phyloP scores from a whole-genome alignment of 768 basidiomycete genomes.

The Cyclocybe cylindracea region DNA sequence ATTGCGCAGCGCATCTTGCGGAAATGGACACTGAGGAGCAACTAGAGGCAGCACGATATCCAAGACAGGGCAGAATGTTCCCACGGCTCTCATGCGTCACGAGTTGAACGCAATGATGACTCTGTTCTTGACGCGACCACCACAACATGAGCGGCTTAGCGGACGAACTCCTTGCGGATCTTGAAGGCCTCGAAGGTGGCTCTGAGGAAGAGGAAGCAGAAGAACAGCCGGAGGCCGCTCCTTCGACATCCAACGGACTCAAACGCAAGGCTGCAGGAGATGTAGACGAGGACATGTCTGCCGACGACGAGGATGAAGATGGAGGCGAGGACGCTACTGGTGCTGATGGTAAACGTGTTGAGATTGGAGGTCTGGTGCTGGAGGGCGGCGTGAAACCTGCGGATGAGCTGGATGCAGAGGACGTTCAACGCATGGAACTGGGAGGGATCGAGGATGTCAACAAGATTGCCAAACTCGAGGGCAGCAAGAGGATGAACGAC shows the following conservation, averaged over 20 bases:
- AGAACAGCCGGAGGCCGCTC: slow-evolving; percentile 7
- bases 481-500: slow-evolving; percentile 86
- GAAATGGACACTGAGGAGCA: too few species aligned
- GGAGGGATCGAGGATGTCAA: slow-evolving; percentile 81
- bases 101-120: not conserved
- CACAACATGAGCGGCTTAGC: slow-evolving; percentile 75
- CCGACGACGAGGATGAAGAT: slow-evolving; percentile 50
- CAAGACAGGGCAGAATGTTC: too few species aligned
- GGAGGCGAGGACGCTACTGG: slow-evolving; percentile 47
- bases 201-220: slow-evolving; percentile 43
- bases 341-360: slow-evolving; percentile 42
- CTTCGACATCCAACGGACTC: slow-evolving; percentile 30
- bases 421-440: slow-evolving; percentile 94
- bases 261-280: slow-evolving; percentile 65
- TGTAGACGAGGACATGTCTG: slow-evolving; percentile 58
- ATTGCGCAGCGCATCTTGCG: too few species aligned
- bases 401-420: slow-evolving; percentile 93
- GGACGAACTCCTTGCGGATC: slow-evolving; percentile 90
- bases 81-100: too few species aligned
- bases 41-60: too few species aligned
- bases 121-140: not conserved
- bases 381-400: slow-evolving; percentile 91
- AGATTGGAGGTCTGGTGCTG: slow-evolving; percentile 62
- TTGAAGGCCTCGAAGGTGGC: slow-evolving; percentile 73
- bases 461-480: slow-evolving; percentile 86